Conservation (phyloP, 208 protist species). For the Phytomonas sp. region DNA sequence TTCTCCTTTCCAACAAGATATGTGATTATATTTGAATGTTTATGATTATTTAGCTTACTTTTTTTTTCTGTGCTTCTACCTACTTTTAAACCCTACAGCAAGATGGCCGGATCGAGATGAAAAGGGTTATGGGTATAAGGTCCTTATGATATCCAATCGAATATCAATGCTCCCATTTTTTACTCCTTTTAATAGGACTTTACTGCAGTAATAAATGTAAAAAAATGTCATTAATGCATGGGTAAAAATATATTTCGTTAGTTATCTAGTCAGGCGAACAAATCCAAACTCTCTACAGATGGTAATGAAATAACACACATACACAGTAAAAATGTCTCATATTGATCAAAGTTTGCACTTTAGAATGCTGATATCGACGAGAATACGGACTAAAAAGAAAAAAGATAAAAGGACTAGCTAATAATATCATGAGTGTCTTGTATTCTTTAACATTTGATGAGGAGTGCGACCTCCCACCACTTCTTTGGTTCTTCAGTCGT, state of each 20-base stretch:
- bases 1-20: not conserved
- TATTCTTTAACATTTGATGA: not conserved
- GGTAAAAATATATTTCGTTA: conserved; percentile 3
- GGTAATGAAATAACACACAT: conserved; percentile 2
- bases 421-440: not conserved
- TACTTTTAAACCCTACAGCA: not conserved
- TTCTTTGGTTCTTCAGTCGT: not conserved
- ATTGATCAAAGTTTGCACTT: not conserved
- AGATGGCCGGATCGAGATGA: not conserved
- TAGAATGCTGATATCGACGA: not conserved
- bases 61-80: conserved; percentile 2
- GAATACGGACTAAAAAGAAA: not conserved
- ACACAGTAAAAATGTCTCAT: conserved; percentile 1
- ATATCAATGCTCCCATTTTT: not conserved
- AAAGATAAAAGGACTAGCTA: not conserved
- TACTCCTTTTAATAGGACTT: not conserved
- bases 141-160: not conserved
- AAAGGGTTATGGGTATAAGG: not conserved
- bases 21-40: not conserved
- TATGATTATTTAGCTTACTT: not conserved
- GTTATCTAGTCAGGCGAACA: not conserved
- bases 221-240: conserved; percentile 11
- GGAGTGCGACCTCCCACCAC: not conserved
- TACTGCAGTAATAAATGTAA: no score
- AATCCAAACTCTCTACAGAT: conserved; percentile 4